Evolutionary conservation across 495 filamentous ascomycete species (phyloP).

Genomic region (Haplographium delicatum): DNA sequence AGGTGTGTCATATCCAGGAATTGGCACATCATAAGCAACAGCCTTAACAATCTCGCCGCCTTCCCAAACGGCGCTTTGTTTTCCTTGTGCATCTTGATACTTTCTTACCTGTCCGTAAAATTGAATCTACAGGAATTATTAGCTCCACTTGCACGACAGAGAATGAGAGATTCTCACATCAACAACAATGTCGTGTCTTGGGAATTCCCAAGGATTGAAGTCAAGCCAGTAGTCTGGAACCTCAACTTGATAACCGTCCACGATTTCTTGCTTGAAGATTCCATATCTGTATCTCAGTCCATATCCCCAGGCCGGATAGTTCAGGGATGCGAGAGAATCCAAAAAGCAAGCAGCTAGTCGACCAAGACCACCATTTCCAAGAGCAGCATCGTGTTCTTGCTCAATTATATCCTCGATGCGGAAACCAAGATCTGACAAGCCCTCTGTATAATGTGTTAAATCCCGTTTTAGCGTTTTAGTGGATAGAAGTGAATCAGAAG

Average conservation of each 20-base stretch:
- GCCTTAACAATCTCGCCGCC: slow-evolving; percentile 90
- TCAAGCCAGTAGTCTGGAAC: slow-evolving; percentile 99
- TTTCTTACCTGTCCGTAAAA: slow-evolving; percentile 86
- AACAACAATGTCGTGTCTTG: slow-evolving; percentile 88
- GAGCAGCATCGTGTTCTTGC: slow-evolving; percentile 93
- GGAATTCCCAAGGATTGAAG: slow-evolving; percentile 99
- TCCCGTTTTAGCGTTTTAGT: too few species aligned
- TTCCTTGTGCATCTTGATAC: slow-evolving; percentile 67
- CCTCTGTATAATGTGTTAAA: slow-evolving; percentile 41
- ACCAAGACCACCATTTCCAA: slow-evolving; percentile 93
- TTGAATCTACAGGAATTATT: slow-evolving; percentile 54
- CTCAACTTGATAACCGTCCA: slow-evolving; percentile 95
- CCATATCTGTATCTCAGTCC: slow-evolving; percentile 93
- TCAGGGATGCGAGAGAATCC: slow-evolving; percentile 88
- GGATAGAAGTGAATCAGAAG: background rate
- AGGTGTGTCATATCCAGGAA: slow-evolving; percentile 84
- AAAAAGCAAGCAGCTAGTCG: slow-evolving; percentile 95
- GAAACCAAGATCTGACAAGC: slow-evolving; percentile 85
- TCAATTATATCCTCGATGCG: slow-evolving; percentile 92
- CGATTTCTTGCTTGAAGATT: slow-evolving; percentile 99
- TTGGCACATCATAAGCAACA: slow-evolving; percentile 91
- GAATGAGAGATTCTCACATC: slow-evolving; percentile 44
- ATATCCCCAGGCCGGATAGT: slow-evolving; percentile 97
- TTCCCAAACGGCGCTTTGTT: slow-evolving; percentile 69
- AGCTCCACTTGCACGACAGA: slow-evolving; percentile 1